These are phyloP conservation scores for Strigomonas culicis DNA, from an alignment of 208 protist species.

Conservation along the genomic window DNA sequence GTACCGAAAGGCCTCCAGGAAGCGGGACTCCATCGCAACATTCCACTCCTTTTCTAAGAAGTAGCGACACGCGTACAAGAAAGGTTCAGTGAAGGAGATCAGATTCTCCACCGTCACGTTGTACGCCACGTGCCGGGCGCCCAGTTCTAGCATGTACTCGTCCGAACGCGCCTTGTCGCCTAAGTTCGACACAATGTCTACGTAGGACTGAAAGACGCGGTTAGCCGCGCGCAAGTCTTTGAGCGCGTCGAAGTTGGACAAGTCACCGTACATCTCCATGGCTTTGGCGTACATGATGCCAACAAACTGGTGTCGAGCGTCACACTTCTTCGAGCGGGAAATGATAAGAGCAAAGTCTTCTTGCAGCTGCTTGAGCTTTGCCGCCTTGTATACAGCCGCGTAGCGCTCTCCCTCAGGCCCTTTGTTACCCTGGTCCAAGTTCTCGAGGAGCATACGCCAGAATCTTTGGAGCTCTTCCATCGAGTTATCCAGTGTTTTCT, in stretches of 20 bases:
- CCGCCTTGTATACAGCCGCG: constrained; percentile 32
- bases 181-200: constrained; percentile 45
- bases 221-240: constrained; percentile 42
- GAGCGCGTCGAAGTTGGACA: constrained; percentile 53
- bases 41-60: constrained; percentile 75
- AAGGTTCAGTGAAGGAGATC: constrained; percentile 47
- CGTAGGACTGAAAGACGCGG: constrained; percentile 49
- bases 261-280: constrained; percentile 56
- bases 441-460: constrained; percentile 46
- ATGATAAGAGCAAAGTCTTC: constrained; percentile 52
- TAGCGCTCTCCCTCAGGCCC: constrained; percentile 54
- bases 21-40: constrained; percentile 58
- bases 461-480: constrained; percentile 60
- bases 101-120: constrained; percentile 48
- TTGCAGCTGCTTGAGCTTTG: constrained; percentile 43
- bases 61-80: constrained; percentile 63
- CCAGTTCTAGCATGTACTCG: constrained; percentile 53
- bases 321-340: constrained; percentile 38
- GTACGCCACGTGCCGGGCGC: constrained; percentile 48
- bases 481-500: constrained; percentile 37
- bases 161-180: constrained; percentile 29
- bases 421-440: constrained; percentile 45
- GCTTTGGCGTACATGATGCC: constrained; percentile 65
- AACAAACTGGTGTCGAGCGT: constrained; percentile 50
- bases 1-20: constrained; percentile 40